Percentiles rank a stretch among this genome's conserved stretches.
phyloP scores from a whole-genome alignment of 768 basidiomycete genomes.

The Collybia mongolica region DNA sequence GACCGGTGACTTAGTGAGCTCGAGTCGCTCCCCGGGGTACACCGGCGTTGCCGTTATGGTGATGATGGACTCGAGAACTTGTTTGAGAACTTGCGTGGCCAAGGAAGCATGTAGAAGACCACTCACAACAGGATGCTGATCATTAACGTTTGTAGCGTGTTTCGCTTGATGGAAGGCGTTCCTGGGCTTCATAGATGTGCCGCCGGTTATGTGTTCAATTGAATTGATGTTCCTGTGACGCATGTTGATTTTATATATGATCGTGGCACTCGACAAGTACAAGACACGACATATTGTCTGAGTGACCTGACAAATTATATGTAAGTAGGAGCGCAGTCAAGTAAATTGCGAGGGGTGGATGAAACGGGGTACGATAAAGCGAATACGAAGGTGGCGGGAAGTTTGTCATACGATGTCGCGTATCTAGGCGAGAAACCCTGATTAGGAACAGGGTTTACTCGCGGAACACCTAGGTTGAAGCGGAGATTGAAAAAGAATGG shows the following conservation, averaged over 20 bases:
- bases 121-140: too few species aligned
- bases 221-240: constrained; percentile 36
- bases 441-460: background rate
- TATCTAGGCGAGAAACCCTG: background rate
- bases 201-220: constrained; percentile 22
- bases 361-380: constrained; percentile 1
- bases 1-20: too few species aligned
- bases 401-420: background rate
- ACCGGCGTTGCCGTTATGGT: too few species aligned
- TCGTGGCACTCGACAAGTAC: background rate
- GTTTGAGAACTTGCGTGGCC: background rate
- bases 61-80: too few species aligned
- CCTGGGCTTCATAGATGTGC: constrained; percentile 26
- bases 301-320: too few species aligned
- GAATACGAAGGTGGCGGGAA: constrained; percentile 7
- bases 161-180: constrained; percentile 2
- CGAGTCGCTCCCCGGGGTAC: too few species aligned
- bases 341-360: too few species aligned
- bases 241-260: constrained; percentile 10
- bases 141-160: background rate
- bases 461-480: constrained; percentile 11
- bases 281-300: too few species aligned
- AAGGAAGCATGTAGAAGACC: background rate
- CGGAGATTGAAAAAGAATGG: constrained; percentile 28
- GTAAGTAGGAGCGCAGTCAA: too few species aligned